These are phyloP conservation scores for Colletotrichum liaoningense DNA, from an alignment of 2,329 filamentous ascomycete genomes.

Conservation along the genomic window DNA sequence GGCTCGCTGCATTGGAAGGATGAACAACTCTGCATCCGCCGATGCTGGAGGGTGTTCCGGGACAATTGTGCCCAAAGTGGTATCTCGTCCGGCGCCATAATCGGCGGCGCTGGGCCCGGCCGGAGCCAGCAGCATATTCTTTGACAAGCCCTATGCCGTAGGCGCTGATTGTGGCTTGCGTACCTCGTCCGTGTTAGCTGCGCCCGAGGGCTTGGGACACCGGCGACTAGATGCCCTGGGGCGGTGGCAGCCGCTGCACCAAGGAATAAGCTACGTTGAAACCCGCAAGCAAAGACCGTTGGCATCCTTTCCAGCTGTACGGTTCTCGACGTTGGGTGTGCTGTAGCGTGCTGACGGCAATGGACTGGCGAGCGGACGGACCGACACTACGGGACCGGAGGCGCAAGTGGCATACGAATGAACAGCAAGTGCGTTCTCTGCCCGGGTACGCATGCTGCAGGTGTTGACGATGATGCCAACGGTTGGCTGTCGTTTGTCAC, in stretches of 20 bases:
- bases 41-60: not conserved
- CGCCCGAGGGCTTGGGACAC: constrained; percentile 25
- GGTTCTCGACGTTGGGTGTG: constrained; percentile 4
- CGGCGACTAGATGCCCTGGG: constrained; percentile 13
- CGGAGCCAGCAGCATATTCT: constrained; percentile 6
- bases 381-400: not conserved
- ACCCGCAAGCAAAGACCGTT: constrained; percentile 15
- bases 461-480: not conserved
- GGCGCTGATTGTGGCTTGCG: not conserved
- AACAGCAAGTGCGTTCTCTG: not conserved
- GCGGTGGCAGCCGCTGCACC: constrained; percentile 11
- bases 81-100: constrained; percentile 12
- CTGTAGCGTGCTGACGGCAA: not conserved
- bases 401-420: not conserved
- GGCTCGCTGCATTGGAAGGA: not conserved
- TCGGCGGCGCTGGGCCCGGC: not conserved
- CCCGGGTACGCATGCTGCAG: not conserved
- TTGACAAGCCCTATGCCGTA: not conserved
- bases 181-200: constrained; percentile 11
- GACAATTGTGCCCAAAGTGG: not conserved
- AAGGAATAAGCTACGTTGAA: not conserved
- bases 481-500: not conserved
- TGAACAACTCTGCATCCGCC: not conserved
- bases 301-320: not conserved
- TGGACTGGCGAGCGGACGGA: not conserved